Base-by-base conservation (phyloP, 495 filamentous ascomycete genomes). In the Aspergillus homomorphus region DNA sequence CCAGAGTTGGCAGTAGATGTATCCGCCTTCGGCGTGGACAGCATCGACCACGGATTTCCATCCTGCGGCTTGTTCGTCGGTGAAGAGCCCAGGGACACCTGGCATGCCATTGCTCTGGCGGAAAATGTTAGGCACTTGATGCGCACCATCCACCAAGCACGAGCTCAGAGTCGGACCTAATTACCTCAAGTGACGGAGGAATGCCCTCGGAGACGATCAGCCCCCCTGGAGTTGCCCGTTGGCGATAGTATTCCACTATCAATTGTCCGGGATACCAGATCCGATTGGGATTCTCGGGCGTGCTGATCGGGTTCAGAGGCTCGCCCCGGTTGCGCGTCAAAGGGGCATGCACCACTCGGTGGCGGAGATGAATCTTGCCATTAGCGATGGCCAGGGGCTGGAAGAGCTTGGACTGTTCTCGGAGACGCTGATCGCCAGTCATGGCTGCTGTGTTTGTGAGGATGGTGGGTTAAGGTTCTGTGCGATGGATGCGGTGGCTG, bases 121-220 rank as follows among this genome's bases (percentile, higher is more conserved):
- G 14, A 0, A 23, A 18, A 18, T n/a, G 16, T 51, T 28, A 51
- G 22, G 1, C 6, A 28, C 18, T 5, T 2, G 18, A 8, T 28
- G 15, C 24, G 15, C 23, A 51, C 30, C 48, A 12, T 2, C 2
- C 8, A 14, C 8, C 7, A 7, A 12, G 33, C 33, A 38, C 16
- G 20, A 15, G 48, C 45, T 50, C 23, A 18, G 48, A 10, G 5
- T 24, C 56, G 48, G 48, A 19, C 6, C 24, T 51, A 51, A n/a
- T 51, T 54, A 75, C 71, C 68, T 79, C 75, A 0, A 75, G 61
- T n/a, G 73, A 80, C 26, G 79, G 76, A n/a, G 77, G 72, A n/a
- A 78, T 75, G 0, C 77, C 83, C 64, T 84, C 81, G 5, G 75
- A 74, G 41, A 86, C 81, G 38, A 84, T 68, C n/a, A 86, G 61